Conservation (phyloP, 768 basidiomycete species). For the Podaxis sp. region DNA sequence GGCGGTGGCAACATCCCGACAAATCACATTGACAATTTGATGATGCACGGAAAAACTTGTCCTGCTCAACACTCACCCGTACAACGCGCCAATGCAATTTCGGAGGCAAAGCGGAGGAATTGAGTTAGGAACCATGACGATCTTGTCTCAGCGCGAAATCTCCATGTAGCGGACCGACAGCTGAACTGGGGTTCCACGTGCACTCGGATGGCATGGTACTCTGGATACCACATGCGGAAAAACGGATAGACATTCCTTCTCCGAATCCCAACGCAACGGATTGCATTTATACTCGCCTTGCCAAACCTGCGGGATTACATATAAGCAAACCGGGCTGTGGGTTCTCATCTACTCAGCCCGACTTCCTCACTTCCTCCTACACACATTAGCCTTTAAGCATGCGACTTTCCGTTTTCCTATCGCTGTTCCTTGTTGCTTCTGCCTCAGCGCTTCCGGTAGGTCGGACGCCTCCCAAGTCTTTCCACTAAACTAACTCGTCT, state of each 20-base stretch:
- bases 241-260: conserved; percentile 34
- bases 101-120: conserved; percentile 8
- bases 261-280: conserved; percentile 29
- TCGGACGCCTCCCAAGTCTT: conserved; percentile 14
- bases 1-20: background rate
- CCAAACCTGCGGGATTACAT: conserved; percentile 28
- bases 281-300: conserved; percentile 34
- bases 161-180: conserved; percentile 13
- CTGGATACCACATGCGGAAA: conserved; percentile 33
- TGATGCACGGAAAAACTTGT: conserved; percentile 8
- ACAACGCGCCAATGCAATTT: background rate
- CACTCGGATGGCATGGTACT: conserved; percentile 28
- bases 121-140: conserved; percentile 4
- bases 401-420: conserved; percentile 34
- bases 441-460: conserved; percentile 40
- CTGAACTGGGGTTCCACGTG: conserved; percentile 24
- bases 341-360: conserved; percentile 22
- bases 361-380: conserved; percentile 23
- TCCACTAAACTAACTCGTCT: conserved; percentile 8
- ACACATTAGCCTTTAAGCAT: conserved; percentile 30
- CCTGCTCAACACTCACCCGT: background rate
- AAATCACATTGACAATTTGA: background rate
- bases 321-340: conserved; percentile 31
- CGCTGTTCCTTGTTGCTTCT: conserved; percentile 31
- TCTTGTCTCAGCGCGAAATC: background rate